phyloP scores from a whole-genome alignment of 176 grass and related monocot species.

The Bothriochloa decipiens region DNA sequence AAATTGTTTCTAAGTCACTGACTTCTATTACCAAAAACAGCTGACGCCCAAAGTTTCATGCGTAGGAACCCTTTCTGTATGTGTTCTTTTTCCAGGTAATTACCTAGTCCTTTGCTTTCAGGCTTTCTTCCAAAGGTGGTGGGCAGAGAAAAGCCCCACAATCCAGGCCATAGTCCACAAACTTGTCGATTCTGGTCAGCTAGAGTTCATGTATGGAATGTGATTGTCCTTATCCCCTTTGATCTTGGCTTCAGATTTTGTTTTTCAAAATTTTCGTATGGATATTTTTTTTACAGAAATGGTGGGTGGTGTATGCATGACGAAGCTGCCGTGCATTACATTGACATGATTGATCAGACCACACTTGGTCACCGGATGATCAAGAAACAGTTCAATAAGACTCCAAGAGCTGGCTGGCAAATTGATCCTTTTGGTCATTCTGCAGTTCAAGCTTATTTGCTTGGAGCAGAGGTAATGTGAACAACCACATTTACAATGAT shows the following conservation, averaged over 20 bases:
- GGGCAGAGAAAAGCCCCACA: conserved; percentile 71
- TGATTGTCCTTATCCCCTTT: neutral
- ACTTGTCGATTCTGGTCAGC: conserved; percentile 76
- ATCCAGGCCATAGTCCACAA: conserved; percentile 60
- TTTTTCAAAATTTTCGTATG: neutral
- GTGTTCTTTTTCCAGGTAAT: neutral
- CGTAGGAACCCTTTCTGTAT: neutral
- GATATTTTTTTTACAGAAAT: conserved; percentile 69
- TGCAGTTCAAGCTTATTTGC: conserved; percentile 82
- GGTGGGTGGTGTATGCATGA: conserved; percentile 99
- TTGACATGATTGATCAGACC: conserved; percentile 99
- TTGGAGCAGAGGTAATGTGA: conserved; percentile 73
- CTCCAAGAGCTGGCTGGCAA: conserved; percentile 85
- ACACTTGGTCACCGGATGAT: conserved; percentile 88
- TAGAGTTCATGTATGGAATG: conserved; percentile 84
- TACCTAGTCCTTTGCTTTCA: conserved; percentile 29
- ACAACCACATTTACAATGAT: conserved; percentile 36
- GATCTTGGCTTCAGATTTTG: conserved; percentile 17
- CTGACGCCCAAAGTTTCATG: neutral
- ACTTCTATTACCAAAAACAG: neutral
- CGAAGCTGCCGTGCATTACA: conserved; percentile 87
- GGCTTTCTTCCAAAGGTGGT: conserved; percentile 99
- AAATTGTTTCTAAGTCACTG: neutral
- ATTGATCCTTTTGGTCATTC: conserved; percentile 98
- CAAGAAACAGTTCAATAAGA: conserved; percentile 85